Evolutionary conservation across 805 yeast species (phyloP), one percentile per base, ranked within the genome.

Genomic region (Metschnikowia drakensbergensis): DNA sequence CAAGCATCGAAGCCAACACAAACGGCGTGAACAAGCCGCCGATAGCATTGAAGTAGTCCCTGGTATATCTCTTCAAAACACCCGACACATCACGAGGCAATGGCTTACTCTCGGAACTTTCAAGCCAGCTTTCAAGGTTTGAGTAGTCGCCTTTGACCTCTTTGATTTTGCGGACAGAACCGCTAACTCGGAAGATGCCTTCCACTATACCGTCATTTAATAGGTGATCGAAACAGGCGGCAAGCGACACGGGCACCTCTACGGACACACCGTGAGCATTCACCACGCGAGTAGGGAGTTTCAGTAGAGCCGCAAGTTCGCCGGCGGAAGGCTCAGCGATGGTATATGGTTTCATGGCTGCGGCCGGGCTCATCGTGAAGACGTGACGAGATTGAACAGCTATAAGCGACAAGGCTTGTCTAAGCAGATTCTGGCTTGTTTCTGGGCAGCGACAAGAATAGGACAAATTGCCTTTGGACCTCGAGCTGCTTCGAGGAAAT

Each of bases 141-240:
- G 55, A 41, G 41, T 52, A 53, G 47, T 62, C 57, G 3, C 53
- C 45, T 31, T 60, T 54, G 17, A 66, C 57, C 29, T 44, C 52
- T 9, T 50, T 48, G 49, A 57, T 57, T 30, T 67, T 57, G 38
- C 62, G 58, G 28, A 58, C 57, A 1, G 69, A 65, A 8, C 71
- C 71, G 42, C 61, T 64, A 17, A 67, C 58, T 28, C 71, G 54
- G 46, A 67, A 67, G 6, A 65, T 51, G 13, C 71, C 71, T 42
- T 66, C 67, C 22, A 52, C 53, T 1, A 60, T 44, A 5, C 57
- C 55, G 5, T 60, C 51, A 5, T 40, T 45, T 6, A 58, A 46
- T 4, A 66, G 51, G 45, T 54, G 60, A 11, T 54, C 32, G 39
- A 60, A 59, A 33, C 64, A 52, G 30, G 58, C 61, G 7, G 49